These are phyloP conservation scores for Geotrichum aggregatum DNA, from an alignment of 1,139 yeast genomes.

Conservation along the genomic window DNA sequence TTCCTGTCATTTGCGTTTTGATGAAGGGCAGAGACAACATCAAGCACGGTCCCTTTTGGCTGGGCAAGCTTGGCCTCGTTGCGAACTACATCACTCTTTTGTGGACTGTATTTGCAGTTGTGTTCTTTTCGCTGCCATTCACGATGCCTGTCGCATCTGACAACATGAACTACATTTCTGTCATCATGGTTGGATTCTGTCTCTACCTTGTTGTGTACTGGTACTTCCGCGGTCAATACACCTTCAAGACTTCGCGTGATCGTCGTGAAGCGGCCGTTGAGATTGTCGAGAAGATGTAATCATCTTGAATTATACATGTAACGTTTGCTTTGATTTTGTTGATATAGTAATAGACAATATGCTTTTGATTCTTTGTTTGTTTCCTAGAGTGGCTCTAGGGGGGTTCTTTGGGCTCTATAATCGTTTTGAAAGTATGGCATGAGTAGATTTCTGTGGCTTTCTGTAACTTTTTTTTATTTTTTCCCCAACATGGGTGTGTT, in stretches of 20 bases:
- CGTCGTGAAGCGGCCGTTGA: neutral
- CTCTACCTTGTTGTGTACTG: slow-evolving; percentile 12
- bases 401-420: no score
- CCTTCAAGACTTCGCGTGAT: slow-evolving; percentile 4
- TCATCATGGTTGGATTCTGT: slow-evolving; percentile 38
- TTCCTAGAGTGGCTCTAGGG: no score
- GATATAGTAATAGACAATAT: neutral
- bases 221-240: slow-evolving; percentile 12
- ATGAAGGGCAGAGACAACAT: slow-evolving; percentile 56
- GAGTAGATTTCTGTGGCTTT: no score
- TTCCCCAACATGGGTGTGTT: no score
- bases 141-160: slow-evolving; percentile 58
- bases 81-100: slow-evolving; percentile 58
- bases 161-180: slow-evolving; percentile 73
- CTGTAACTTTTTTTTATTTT: neutral
- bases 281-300: slow-evolving; percentile 1
- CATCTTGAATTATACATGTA: neutral
- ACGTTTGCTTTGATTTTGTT: neutral
- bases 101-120: slow-evolving; percentile 57
- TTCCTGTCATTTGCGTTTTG: slow-evolving; percentile 52
- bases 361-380: no score
- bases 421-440: no score
- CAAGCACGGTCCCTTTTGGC: slow-evolving; percentile 66
- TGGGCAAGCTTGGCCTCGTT: slow-evolving; percentile 56
- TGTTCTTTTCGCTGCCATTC: slow-evolving; percentile 69